Base-by-base conservation (phyloP, 2,329 filamentous ascomycete genomes). In the Phaeosphaeriaceae sp. region DNA sequence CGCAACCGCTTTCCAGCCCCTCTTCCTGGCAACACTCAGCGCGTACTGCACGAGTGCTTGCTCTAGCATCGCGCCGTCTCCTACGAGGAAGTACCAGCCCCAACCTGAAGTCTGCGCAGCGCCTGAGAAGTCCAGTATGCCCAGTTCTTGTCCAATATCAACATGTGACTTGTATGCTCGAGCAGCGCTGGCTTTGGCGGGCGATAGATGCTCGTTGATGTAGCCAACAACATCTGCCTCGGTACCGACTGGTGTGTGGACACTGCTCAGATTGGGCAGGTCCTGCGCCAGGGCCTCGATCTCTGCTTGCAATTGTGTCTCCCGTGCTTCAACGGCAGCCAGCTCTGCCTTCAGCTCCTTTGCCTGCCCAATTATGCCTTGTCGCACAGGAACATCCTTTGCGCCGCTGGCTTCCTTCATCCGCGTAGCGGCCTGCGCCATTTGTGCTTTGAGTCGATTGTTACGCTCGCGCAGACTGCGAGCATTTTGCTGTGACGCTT, bases 31-130 rank as follows among this genome's bases (percentile, higher is more conserved):
- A 1, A 91, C 86, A 10, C 85, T 83, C 2, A 98, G 84, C 0
- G 95, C 89, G 76, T 96, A 97, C 75, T 94, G 90, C 13, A 98
- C 82, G 2, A 99, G 85, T 0, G 95, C 95, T 74, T 98, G 94
- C 79, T 99, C 95, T n/a, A 99, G 85, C 76, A 95, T 87, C 0
- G 93, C 93, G 9, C 89, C 95, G 72, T 96, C 93, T 73, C 94
- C 92, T n/a, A 92, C 83, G 11, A 99, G 87, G 78, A 93, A 98
- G 81, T 99, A 99, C 92, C 93, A 99, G 1, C 95, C 95, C 94
- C 94, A 99, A 40, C 95, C 95, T 3, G 90, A 91, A 1, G 92
- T 89, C n/a, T 86, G 88, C 1, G 89, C 89, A 5, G 93, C 92
- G 58, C 86, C 89, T 5, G 90, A 83, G 72, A 99, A 97, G 80